Percentiles rank a stretch among this genome's conserved stretches.
Evolutionary conservation across 805 yeast genomes (phyloP).

Genomic region (Kazachstania africana): DNA sequence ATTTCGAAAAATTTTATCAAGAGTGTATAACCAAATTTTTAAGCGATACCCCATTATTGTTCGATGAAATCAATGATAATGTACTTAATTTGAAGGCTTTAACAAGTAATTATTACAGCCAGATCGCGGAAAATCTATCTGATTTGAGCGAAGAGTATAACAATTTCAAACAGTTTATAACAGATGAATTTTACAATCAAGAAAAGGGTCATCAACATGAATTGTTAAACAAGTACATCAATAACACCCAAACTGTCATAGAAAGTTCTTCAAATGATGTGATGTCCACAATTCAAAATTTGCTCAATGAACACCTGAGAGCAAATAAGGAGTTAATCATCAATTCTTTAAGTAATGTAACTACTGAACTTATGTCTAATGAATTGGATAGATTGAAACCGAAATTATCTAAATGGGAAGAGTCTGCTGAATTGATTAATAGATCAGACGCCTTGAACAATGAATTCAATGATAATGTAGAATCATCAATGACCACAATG

Average conservation of each 20-base stretch:
- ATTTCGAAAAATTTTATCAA: slow-evolving; percentile 14
- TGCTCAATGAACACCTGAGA: slow-evolving; percentile 14
- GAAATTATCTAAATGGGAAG: slow-evolving; percentile 20
- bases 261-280: slow-evolving; percentile 15
- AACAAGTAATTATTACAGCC: slow-evolving; percentile 9
- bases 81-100: slow-evolving; percentile 10
- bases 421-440: slow-evolving; percentile 22
- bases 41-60: slow-evolving; percentile 15
- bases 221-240: slow-evolving; percentile 15
- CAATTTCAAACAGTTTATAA: slow-evolving; percentile 21
- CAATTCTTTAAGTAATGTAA: slow-evolving; percentile 17
- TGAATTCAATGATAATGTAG: slow-evolving; percentile 11
- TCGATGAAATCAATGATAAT: slow-evolving; percentile 10
- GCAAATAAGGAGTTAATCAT: slow-evolving; percentile 16
- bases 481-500: slow-evolving; percentile 10
- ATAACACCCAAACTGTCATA: slow-evolving; percentile 15
- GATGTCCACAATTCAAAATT: slow-evolving; percentile 11
- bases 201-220: slow-evolving; percentile 12
- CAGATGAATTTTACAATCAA: slow-evolving; percentile 20
- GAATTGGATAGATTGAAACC: slow-evolving; percentile 23
- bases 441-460: slow-evolving; percentile 24
- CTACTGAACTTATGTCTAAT: slow-evolving; percentile 19
- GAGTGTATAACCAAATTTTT: slow-evolving; percentile 15
- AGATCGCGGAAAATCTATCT: slow-evolving; percentile 18
- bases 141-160: slow-evolving; percentile 24